Conservation (phyloP, 176 grass and related monocot genomes). For the Triticum urartu region DNA sequence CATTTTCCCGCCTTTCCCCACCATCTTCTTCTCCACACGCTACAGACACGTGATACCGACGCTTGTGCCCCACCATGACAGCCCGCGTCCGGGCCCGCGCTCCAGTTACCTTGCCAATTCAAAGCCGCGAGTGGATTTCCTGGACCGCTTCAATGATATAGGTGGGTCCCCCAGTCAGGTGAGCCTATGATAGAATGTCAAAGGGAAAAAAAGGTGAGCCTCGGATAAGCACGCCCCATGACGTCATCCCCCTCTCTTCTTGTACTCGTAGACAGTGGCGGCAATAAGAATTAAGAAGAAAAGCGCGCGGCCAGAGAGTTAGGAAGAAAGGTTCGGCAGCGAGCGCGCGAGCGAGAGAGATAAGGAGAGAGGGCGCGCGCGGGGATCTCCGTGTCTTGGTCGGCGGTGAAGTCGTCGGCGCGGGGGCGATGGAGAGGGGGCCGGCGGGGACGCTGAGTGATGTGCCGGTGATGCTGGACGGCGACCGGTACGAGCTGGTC, state of each 20-base stretch:
- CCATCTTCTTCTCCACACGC: background rate
- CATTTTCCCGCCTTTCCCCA: background rate
- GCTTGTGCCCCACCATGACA: background rate
- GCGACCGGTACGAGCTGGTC: constrained; percentile 58
- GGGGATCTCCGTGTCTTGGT: background rate
- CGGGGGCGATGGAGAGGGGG: constrained; percentile 34
- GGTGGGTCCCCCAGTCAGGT: background rate
- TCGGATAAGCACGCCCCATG: background rate
- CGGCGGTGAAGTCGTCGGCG: background rate
- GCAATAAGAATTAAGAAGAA: constrained; percentile 14
- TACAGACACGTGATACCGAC: background rate
- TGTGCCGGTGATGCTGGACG: constrained; percentile 59
- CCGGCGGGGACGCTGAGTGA: constrained; percentile 36
- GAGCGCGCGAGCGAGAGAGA: background rate
- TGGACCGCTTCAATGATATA: background rate
- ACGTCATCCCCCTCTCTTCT: background rate
- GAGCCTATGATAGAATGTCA: background rate
- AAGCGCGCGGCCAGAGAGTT: background rate
- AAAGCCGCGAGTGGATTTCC: background rate
- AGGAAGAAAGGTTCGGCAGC: background rate
- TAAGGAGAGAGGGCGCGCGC: background rate
- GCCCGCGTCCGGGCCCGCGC: background rate
- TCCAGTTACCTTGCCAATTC: background rate
- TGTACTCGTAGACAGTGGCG: background rate
- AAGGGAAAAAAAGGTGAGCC: too few species aligned